Evolutionary conservation across 345 rosid species (phyloP).

Genomic region (Aquilaria malaccensis): DNA sequence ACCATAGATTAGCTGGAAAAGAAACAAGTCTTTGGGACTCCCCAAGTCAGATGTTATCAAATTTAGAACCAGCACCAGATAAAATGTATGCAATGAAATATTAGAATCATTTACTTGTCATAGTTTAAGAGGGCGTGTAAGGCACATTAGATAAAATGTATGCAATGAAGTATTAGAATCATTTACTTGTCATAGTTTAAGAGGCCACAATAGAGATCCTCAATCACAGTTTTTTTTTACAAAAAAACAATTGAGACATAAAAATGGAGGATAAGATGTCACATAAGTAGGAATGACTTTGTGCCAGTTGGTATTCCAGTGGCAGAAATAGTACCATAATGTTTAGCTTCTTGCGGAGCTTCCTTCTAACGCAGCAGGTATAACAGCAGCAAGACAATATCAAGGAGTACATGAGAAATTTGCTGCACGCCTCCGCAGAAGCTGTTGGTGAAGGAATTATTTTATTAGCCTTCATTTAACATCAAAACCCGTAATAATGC

Average conservation of each 20-base stretch:
- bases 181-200: too few species aligned
- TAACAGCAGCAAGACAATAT: conserved; percentile 97
- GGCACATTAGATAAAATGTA: too few species aligned
- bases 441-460: conserved; percentile 39
- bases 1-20: conserved; percentile 2
- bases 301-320: conserved; percentile 8
- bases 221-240: background rate
- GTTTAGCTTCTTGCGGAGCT: conserved; percentile 74
- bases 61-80: too few species aligned
- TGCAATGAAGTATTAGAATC: too few species aligned
- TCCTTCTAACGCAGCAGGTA: conserved; percentile 90
- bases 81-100: too few species aligned
- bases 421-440: conserved; percentile 92
- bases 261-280: background rate
- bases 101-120: too few species aligned
- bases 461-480: conserved; percentile 14
- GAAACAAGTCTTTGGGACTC: too few species aligned
- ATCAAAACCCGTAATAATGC: conserved; percentile 3
- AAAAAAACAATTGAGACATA: background rate
- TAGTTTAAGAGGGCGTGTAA: too few species aligned
- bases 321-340: conserved; percentile 52
- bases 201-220: background rate
- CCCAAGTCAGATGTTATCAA: too few species aligned
- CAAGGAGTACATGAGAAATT: conserved; percentile 85
- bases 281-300: conserved; percentile 1